Evolutionary conservation across 2,329 filamentous ascomycete genomes (phyloP).

Genomic region (Claviceps sp.): DNA sequence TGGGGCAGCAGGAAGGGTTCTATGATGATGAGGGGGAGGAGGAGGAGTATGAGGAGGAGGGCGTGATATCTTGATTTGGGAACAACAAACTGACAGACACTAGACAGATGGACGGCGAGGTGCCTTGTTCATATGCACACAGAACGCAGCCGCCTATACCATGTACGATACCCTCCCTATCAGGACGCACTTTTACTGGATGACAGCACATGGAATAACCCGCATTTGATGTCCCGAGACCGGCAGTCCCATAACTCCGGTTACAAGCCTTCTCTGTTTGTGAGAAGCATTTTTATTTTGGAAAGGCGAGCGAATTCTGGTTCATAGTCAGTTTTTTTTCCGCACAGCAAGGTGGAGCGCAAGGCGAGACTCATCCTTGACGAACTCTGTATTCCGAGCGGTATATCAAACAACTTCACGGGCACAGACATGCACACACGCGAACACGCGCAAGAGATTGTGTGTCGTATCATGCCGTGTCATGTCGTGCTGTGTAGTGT

Average conservation of each 20-base stretch:
- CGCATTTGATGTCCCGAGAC: not conserved
- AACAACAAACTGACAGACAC: constrained; percentile 11
- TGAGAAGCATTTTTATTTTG: not conserved
- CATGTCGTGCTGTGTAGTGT: too few species aligned
- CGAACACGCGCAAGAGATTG: not conserved
- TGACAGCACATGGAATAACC: not conserved
- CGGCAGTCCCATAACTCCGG: not conserved
- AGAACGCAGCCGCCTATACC: not conserved
- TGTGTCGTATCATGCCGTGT: not conserved
- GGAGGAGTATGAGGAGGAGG: constrained; percentile 16
- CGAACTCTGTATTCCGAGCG: constrained; percentile 63
- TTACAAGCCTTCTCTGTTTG: not conserved
- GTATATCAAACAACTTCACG: constrained; percentile 34
- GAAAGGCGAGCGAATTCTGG: too few species aligned
- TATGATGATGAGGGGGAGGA: constrained; percentile 13
- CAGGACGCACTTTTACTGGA: not conserved
- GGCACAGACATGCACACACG: too few species aligned
- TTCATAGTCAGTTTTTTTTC: constrained; percentile 25
- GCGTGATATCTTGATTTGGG: not conserved
- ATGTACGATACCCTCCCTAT: constrained; percentile 7
- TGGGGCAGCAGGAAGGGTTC: too few species aligned
- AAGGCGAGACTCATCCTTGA: constrained; percentile 64
- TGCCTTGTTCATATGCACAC: not conserved
- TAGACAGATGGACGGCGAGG: constrained; percentile 7
- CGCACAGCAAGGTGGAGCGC: constrained; percentile 65